Conservation (phyloP, 2,329 filamentous ascomycete genomes). For the Penicillium frequentans region DNA sequence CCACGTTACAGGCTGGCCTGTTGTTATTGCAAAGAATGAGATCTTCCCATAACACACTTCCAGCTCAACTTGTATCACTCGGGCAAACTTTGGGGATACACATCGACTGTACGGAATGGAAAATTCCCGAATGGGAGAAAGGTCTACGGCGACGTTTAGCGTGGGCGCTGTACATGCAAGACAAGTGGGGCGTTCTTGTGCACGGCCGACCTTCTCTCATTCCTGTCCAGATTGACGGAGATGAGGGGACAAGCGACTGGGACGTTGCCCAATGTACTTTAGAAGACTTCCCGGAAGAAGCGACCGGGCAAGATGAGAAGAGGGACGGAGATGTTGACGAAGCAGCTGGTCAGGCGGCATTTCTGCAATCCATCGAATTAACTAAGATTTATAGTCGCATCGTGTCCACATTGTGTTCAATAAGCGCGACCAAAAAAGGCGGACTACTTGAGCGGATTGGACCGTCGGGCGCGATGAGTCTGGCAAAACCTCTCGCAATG, state of each 20-base stretch:
- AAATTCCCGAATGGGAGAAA: conserved; percentile 54
- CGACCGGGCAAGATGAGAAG: background rate
- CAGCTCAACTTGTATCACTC: background rate
- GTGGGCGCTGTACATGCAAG: conserved; percentile 67
- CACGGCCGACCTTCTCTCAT: conserved; percentile 58
- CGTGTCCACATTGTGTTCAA: background rate
- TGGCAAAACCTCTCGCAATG: background rate
- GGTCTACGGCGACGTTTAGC: conserved; percentile 61
- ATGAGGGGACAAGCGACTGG: background rate
- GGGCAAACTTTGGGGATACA: background rate
- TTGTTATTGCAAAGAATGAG: conserved; percentile 53
- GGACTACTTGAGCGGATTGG: background rate
- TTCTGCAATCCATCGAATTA: background rate
- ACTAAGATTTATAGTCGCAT: background rate
- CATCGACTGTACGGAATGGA: background rate
- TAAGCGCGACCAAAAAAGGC: background rate
- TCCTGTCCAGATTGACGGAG: background rate
- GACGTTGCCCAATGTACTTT: background rate
- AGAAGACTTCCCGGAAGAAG: background rate
- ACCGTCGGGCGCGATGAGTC: background rate
- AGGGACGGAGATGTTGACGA: background rate
- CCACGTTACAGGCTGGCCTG: conserved; percentile 57
- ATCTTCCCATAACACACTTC: conserved; percentile 32
- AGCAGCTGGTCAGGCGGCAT: background rate
- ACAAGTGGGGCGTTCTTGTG: conserved; percentile 53